These are phyloP conservation scores for Pichia norvegensis DNA, from an alignment of 1,139 yeast species.

Conservation along the genomic window DNA sequence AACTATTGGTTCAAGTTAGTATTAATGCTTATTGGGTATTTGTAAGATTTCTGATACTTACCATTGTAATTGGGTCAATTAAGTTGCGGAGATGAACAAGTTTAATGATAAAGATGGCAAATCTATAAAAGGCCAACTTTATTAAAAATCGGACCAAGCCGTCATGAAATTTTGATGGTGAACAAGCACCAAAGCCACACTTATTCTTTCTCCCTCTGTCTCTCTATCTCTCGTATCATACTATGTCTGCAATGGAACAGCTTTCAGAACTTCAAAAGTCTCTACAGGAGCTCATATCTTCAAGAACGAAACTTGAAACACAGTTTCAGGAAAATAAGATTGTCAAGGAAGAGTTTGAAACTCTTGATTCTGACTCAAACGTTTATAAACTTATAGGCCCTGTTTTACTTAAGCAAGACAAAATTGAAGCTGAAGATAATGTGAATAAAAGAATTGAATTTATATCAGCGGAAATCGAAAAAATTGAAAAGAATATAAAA, in stretches of 20 bases:
- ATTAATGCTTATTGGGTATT: neutral
- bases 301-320: conserved; percentile 67
- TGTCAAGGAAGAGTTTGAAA: conserved; percentile 73
- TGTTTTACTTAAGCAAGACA: conserved; percentile 82
- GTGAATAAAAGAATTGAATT: conserved; percentile 86
- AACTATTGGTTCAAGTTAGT: conserved; percentile 10
- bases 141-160: too few species aligned
- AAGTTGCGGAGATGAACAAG: too few species aligned
- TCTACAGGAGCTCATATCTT: conserved; percentile 42
- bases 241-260: conserved; percentile 22
- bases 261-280: conserved; percentile 32
- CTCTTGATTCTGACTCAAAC: conserved; percentile 45
- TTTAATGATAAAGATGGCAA: too few species aligned
- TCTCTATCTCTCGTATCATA: neutral
- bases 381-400: conserved; percentile 90
- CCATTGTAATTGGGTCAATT: too few species aligned
- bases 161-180: too few species aligned
- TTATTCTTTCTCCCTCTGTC: neutral
- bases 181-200: too few species aligned
- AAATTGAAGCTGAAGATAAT: conserved; percentile 68
- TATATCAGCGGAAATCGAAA: conserved; percentile 64
- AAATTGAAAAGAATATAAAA: conserved; percentile 55
- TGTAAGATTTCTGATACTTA: neutral
- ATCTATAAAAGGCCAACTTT: too few species aligned
- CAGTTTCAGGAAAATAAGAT: conserved; percentile 87